Percentiles rank a stretch among this genome's conserved stretches.
These are phyloP conservation scores for Amaranthus palmeri DNA, from an alignment of 148 eudicot species.

Conservation along the genomic window DNA sequence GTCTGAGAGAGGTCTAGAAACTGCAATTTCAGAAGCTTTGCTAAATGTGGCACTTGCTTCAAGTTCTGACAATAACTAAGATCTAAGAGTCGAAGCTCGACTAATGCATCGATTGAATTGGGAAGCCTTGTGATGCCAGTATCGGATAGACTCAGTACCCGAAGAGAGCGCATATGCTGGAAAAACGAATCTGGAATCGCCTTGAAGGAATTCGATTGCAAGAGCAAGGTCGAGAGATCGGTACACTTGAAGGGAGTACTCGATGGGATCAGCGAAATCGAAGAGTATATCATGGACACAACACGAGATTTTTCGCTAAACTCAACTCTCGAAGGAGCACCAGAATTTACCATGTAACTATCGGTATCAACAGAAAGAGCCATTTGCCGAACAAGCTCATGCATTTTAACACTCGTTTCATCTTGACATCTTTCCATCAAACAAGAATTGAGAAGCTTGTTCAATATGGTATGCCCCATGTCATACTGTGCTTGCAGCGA, in stretches of 20 bases:
- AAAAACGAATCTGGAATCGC: constrained; percentile 18
- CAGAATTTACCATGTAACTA: background rate
- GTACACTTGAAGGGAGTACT: background rate
- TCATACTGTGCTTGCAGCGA: constrained; percentile 20
- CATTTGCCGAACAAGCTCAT: constrained; percentile 8
- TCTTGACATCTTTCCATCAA: constrained; percentile 12
- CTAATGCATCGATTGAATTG: constrained; percentile 12
- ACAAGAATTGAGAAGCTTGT: constrained; percentile 23
- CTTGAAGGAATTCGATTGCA: constrained; percentile 5
- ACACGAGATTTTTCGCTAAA: background rate
- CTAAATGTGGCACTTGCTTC: background rate
- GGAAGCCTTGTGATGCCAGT: constrained; percentile 10
- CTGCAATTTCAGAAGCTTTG: constrained; percentile 7
- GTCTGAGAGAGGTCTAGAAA: constrained; percentile 19
- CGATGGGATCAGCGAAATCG: background rate
- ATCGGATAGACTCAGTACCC: constrained; percentile 15
- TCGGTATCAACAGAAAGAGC: constrained; percentile 8
- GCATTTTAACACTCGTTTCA: background rate
- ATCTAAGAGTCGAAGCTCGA: constrained; percentile 17
- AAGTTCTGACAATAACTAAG: constrained; percentile 17
- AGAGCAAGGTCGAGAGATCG: constrained; percentile 10
- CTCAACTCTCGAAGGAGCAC: background rate
- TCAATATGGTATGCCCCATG: constrained; percentile 20
- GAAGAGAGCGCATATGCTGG: constrained; percentile 15
- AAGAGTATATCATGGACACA: constrained; percentile 5